Evolutionary conservation across 1,139 yeast species (phyloP), one percentile per base, ranked within the genome.

Genomic region (Yamadazyma siamensis): DNA sequence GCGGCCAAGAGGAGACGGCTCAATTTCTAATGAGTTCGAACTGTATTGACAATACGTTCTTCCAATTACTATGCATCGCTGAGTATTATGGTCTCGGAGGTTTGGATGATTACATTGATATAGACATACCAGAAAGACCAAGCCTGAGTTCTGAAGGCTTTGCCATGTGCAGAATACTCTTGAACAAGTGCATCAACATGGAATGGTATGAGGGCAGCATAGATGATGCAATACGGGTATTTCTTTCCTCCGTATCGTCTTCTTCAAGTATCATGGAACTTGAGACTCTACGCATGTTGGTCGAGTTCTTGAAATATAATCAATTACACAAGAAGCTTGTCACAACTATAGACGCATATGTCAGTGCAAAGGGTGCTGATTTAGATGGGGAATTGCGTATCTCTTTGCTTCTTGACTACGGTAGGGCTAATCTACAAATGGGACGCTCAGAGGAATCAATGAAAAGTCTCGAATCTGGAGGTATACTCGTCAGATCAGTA

Each of bases 251-350:
- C 40, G 29, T 46, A 31, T 11, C 12, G 29, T 4, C 20, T 6
- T 4, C 12, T 25, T 15, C 17, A 13, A n/a, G 18, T 21, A 5
- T 19, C 15, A n/a, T n/a, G 6, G 40, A 36, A 20, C 8, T 16
- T 11, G 33, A 33, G 13, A 33, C 10, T 30, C 24, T 30, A 24
- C 26, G 16, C 8, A 14, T 15, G 33, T 34, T 37, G 76, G 38
- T 67, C 3, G 45, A 44, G 4, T 71, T 61, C 41, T 49, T 73
- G 36, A 53, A 50, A 27, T 65, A 57, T 31, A 61, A 63, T 39
- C 58, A 60, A 11, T 52, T 62, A 24, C 50, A 60, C 29, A 62
- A 60, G 13, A 34, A 52, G 6, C 28, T 55, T 18, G 20, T 18
- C n/a, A n/a, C n/a, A n/a, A n/a, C n/a, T n/a, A n/a, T n/a, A n/a